phyloP scores from a whole-genome alignment of 169 alveolate genomes.

The Eimeria brunetti region DNA sequence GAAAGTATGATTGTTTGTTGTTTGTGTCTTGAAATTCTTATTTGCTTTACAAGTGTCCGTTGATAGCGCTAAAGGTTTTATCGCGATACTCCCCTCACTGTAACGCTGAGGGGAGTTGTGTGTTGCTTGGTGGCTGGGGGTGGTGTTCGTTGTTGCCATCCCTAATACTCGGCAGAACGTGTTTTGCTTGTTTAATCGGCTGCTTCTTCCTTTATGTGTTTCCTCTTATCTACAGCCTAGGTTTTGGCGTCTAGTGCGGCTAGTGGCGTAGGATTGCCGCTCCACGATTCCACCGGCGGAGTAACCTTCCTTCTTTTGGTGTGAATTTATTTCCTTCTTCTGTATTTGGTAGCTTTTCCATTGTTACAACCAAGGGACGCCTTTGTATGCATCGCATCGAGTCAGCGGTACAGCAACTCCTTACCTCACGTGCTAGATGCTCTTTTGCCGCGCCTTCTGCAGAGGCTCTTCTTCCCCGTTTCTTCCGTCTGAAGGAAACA shows the following conservation, averaged over 20 bases:
- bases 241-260: not conserved
- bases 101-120: not conserved
- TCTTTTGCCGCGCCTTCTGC: not conserved
- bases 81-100: not conserved
- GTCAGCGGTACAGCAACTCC: not conserved
- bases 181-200: not conserved
- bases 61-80: not conserved
- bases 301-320: not conserved
- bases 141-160: conserved; percentile 1
- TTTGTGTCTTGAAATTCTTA: not conserved
- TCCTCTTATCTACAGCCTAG: not conserved
- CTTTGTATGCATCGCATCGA: not conserved
- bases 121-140: conserved; percentile 7
- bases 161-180: not conserved
- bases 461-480: not conserved
- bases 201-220: not conserved
- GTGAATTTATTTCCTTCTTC: not conserved
- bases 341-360: not conserved
- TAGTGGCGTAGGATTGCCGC: not conserved
- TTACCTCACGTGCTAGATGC: not conserved
- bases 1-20: too few species aligned
- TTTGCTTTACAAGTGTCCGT: too few species aligned
- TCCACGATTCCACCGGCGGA: not conserved
- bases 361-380: not conserved
- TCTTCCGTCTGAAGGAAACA: not conserved